These are phyloP conservation scores for Amylostereum areolatum DNA, from an alignment of 1,284 basidiomycete species.

Conservation along the genomic window DNA sequence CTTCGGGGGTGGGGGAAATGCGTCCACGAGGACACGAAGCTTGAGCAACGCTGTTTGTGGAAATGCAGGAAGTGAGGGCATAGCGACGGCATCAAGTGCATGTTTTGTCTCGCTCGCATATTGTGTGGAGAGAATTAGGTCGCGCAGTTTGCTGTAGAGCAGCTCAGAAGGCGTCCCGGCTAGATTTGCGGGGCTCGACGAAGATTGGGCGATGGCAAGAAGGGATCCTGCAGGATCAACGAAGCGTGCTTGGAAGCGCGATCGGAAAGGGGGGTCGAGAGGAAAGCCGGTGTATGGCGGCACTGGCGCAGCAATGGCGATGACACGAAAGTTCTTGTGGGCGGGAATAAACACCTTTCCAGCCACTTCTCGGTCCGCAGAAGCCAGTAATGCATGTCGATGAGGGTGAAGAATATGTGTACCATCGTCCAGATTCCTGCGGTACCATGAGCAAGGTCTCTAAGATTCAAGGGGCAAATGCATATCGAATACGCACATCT, in stretches of 20 bases:
- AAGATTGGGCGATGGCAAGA: constrained; percentile 32
- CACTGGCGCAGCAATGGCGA: constrained; percentile 36
- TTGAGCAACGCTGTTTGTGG: constrained; percentile 57
- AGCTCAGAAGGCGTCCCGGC: constrained; percentile 7
- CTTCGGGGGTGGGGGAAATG: constrained; percentile 41
- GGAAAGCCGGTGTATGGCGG: constrained; percentile 63
- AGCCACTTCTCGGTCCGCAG: constrained; percentile 19
- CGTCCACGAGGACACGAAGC: constrained; percentile 34
- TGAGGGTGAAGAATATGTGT: constrained; percentile 68
- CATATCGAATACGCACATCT: constrained; percentile 39
- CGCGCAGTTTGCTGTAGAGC: constrained; percentile 38
- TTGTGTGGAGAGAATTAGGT: constrained; percentile 55
- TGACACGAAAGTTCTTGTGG: constrained; percentile 18
- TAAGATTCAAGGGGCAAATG: neutral
- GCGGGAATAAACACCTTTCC: constrained; percentile 20
- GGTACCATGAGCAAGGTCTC: neutral
- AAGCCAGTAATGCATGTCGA: constrained; percentile 40
- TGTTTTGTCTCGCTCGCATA: constrained; percentile 51
- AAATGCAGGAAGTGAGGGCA: constrained; percentile 49
- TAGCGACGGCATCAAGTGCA: constrained; percentile 43
- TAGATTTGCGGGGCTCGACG: constrained; percentile 6
- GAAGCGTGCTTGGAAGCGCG: constrained; percentile 64
- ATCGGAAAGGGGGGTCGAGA: constrained; percentile 62
- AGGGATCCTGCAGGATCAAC: constrained; percentile 53
- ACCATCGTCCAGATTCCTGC: constrained; percentile 61